Base-by-base conservation (phyloP, 106 monocot genomes). In the Allium fistulosum region DNA sequence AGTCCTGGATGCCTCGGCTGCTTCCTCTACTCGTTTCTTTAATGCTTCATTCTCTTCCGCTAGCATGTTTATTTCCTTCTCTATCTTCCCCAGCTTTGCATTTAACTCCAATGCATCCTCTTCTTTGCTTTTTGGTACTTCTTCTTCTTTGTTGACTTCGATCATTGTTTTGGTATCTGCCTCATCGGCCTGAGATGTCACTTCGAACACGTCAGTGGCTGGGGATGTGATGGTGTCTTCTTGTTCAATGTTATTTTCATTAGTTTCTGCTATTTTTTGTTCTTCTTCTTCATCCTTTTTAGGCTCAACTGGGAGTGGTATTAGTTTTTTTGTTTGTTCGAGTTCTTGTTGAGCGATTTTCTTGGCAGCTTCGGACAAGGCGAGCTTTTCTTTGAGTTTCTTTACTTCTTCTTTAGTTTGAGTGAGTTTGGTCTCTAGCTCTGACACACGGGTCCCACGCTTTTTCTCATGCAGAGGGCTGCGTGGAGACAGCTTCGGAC, bases 331-430 rank as follows among this genome's bases (percentile, higher is more conserved):
- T 5, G 87, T 78, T 57, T 73, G 66, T 50, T 75, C 80, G 15
- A 88, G 79, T 52, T 87, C 84, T 15, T 26, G 68, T 58, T 82
- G 80, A 7, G 82, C 82, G 26, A 81, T 75, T 47, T 45, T 69
- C 76, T 77, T 85, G 5, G 85, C 88, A 7, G 72, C 71, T 71
- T 91, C 83, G 9, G 85, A 75, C 7, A 80, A 78, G 13, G 82
- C 81, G 22, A 96, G 83, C 74, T 88, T 81, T 60, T 91, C 88
- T 68, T 68, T 83, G 15, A 96, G 74, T 78, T 80, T 88, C 80
- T 77, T 86, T 9, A 96, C 72, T 77, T 96, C 88, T 59, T 86
- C 88, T 48, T 91, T 81, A 8, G 86, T 85, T 15, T 80, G 75
- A 1, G 66, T 73, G 1, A 96, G 75, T 78, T 92, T 88, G 10